phyloP scores from a whole-genome alignment of 108 stramenopile species.

The Cyclostephanos tholiformis region DNA sequence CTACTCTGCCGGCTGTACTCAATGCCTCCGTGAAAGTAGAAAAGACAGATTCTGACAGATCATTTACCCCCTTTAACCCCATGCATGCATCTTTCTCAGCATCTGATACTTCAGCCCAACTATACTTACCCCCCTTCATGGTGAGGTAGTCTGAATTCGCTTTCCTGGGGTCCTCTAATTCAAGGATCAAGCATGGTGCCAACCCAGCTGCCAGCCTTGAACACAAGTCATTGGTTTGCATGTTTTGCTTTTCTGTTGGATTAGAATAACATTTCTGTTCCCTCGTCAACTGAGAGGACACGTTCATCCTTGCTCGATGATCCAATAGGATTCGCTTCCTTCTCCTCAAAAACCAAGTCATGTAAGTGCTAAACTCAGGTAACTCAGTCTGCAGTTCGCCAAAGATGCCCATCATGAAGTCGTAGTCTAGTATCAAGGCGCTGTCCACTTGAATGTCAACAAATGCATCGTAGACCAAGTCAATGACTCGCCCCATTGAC shows the following conservation, averaged over 20 bases:
- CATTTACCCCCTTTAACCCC: too few relatives aligned
- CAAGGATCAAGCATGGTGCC: too few relatives aligned
- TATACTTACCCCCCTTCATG: too few relatives aligned
- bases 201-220: not conserved
- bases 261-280: not conserved
- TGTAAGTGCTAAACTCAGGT: not conserved
- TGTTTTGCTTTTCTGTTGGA: not conserved
- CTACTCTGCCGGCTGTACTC: not conserved
- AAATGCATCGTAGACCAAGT: slow-evolving; percentile 1
- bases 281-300: not conserved
- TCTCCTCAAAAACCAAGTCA: too few relatives aligned
- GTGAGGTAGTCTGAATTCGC: too few relatives aligned
- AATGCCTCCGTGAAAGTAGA: slow-evolving; percentile 12
- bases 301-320: not conserved
- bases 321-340: not conserved
- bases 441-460: not conserved
- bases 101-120: not conserved
- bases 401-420: slow-evolving; percentile 1
- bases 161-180: too few relatives aligned
- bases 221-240: not conserved
- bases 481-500: slow-evolving; percentile 15
- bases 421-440: not conserved
- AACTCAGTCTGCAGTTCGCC: not conserved
- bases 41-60: not conserved
- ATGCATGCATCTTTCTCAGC: not conserved